A percentile compares a stretch with the other conserved stretches of the same genome.
Evolutionary conservation across 331 rosid species (phyloP).

Genomic region (Stylosanthes scabra): DNA sequence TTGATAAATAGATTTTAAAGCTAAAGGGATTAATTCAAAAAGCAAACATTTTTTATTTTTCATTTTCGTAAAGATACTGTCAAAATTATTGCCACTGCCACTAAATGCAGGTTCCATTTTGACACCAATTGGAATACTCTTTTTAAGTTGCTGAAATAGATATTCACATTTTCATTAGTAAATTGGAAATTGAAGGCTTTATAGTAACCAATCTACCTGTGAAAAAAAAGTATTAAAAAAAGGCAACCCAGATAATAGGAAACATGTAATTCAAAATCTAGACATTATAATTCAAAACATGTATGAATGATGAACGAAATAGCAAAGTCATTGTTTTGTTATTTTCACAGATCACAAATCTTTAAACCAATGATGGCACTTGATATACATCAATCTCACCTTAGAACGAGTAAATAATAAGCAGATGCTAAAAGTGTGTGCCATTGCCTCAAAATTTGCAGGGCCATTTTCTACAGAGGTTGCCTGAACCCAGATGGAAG

Average conservation of each 20-base stretch:
- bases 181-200: constrained; percentile 11
- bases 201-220: not conserved
- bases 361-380: constrained; percentile 36
- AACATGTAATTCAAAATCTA: constrained; percentile 12
- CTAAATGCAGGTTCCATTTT: constrained; percentile 7
- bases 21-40: constrained; percentile 29
- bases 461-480: constrained; percentile 79
- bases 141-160: not conserved
- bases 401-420: constrained; percentile 78
- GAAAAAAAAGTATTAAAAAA: not conserved
- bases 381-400: constrained; percentile 59
- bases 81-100: constrained; percentile 10
- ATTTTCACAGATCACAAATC: constrained; percentile 18
- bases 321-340: not conserved
- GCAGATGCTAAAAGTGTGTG: constrained; percentile 80
- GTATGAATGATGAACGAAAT: not conserved
- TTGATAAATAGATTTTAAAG: constrained; percentile 14
- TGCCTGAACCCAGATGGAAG: constrained; percentile 97
- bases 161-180: constrained; percentile 21
- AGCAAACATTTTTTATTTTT: constrained; percentile 13
- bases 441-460: constrained; percentile 96
- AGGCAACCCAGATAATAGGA: not conserved
- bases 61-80: constrained; percentile 14
- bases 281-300: not conserved
- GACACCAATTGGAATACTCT: constrained; percentile 13